Percentiles rank a stretch among this genome's conserved stretches.
These are phyloP conservation scores for Scedosporium minutisporum DNA, from an alignment of 2,329 filamentous ascomycete species.

Conservation along the genomic window DNA sequence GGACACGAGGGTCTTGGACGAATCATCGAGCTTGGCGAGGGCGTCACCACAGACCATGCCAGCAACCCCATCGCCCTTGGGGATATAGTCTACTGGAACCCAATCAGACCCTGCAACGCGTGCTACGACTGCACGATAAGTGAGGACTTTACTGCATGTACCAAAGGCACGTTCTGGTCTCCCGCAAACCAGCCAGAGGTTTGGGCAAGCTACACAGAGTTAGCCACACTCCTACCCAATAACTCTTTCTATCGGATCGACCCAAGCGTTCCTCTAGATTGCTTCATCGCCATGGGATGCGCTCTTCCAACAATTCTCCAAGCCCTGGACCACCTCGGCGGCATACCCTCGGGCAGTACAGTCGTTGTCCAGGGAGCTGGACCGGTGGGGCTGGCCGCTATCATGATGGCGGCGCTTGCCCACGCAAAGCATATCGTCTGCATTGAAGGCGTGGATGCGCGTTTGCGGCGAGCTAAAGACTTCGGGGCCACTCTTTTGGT, in stretches of 20 bases:
- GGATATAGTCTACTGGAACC: constrained; percentile 4
- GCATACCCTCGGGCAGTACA: background rate
- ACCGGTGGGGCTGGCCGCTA: constrained; percentile 2
- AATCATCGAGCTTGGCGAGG: background rate
- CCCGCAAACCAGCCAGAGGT: constrained; percentile 1
- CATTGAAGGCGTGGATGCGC: background rate
- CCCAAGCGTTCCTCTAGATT: background rate
- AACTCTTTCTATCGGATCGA: constrained; percentile 3
- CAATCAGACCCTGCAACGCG: constrained; percentile 1
- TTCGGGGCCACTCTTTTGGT: background rate
- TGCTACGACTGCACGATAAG: constrained; percentile 5
- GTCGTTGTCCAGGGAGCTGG: constrained; percentile 4
- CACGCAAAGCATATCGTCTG: background rate
- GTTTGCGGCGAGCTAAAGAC: background rate
- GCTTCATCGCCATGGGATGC: constrained; percentile 3
- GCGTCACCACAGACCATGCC: constrained; percentile 3
- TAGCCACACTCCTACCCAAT: constrained; percentile 1
- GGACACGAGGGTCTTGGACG: constrained; percentile 3
- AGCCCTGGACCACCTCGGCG: background rate
- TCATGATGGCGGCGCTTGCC: constrained; percentile 2
- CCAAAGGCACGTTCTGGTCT: constrained; percentile 3
- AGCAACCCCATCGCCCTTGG: background rate
- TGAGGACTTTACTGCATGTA: background rate
- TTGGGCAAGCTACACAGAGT: constrained; percentile 2
- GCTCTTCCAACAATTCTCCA: constrained; percentile 3